Conservation (phyloP, 495 filamentous ascomycete genomes). For the Annulohypoxylon stygium region DNA sequence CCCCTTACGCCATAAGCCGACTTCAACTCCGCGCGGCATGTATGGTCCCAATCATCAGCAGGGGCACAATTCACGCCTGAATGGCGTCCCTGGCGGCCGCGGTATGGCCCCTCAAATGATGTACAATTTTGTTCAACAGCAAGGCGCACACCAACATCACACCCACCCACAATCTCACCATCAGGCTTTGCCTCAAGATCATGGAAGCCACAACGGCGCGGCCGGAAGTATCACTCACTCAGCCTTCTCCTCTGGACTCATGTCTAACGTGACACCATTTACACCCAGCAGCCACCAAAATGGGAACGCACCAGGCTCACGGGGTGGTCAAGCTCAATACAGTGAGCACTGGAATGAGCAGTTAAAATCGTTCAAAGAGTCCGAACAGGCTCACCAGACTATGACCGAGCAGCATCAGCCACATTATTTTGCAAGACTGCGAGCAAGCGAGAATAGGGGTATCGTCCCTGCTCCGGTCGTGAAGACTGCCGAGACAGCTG, state of each 20-base stretch:
- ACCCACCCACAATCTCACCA: conserved; percentile 78
- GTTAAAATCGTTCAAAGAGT: conserved; percentile 79
- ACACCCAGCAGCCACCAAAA: conserved; percentile 80
- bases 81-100: conserved; percentile 64
- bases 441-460: conserved; percentile 69
- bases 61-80: conserved; percentile 80
- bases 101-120: conserved; percentile 69
- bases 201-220: conserved; percentile 69
- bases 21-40: conserved; percentile 68
- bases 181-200: conserved; percentile 77
- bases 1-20: conserved; percentile 4
- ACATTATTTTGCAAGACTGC: conserved; percentile 67
- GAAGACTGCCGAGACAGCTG: conserved; percentile 56
- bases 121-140: conserved; percentile 77
- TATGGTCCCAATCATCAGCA: conserved; percentile 84
- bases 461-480: conserved; percentile 59
- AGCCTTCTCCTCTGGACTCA: conserved; percentile 78
- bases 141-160: conserved; percentile 74
- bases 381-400: conserved; percentile 74
- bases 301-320: conserved; percentile 67
- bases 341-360: conserved; percentile 93
- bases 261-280: conserved; percentile 82
- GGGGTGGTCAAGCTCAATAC: conserved; percentile 63
- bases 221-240: conserved; percentile 79
- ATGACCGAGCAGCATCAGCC: conserved; percentile 70